Base-by-base conservation (phyloP, 306 rosid species). In the Albizia julibrissin region DNA sequence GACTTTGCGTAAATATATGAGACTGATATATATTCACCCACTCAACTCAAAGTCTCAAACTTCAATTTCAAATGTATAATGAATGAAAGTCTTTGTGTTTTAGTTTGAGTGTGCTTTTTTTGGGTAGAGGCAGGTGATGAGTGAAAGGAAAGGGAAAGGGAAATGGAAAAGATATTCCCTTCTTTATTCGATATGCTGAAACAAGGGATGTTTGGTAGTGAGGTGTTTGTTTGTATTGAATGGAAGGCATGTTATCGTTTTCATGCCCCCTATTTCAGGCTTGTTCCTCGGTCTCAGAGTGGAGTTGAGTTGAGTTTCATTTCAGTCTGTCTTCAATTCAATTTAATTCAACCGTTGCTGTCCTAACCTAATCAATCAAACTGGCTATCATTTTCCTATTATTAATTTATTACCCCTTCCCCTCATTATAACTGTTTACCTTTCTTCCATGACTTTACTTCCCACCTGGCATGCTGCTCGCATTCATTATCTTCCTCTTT, bases 1-100 rank as follows among this genome's bases (percentile, higher is more conserved):
- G 89, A 87, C 89, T 66, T 78, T 81, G 83, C 75, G 69, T 18
- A 18, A 0, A 5, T 18, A 1, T 6, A 37, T 8, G 58, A 16
- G 61, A 21, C 24, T 52, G 61, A 19, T 7, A 18, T 8, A 19
- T 6, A 21, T 19, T 7, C 22, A 16, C 12, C 9, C 64, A 56
- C 64, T 54, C 10, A 8, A n/a, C 24, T n/a, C 40, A 37, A 37
- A 37, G 40, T 37, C 56, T 47, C 14, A 12, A 50, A 50, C 21
- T 50, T 50, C 56, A 4, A 4, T 49, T 49, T 49, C 56, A 49
- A 49, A 54, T 19, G 50, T 10, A 9, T 47, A 47, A 12, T 47
- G 19, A 47, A 14, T 47, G 52, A 47, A 47, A 47, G 52, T 13
- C 1, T 37, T 6, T 37, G 40, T 5, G 40, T 37, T 37, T 37